Evolutionary conservation across 1,139 yeast species (phyloP), one percentile per base, ranked within the genome.

Genomic region (Pichia sp.): DNA sequence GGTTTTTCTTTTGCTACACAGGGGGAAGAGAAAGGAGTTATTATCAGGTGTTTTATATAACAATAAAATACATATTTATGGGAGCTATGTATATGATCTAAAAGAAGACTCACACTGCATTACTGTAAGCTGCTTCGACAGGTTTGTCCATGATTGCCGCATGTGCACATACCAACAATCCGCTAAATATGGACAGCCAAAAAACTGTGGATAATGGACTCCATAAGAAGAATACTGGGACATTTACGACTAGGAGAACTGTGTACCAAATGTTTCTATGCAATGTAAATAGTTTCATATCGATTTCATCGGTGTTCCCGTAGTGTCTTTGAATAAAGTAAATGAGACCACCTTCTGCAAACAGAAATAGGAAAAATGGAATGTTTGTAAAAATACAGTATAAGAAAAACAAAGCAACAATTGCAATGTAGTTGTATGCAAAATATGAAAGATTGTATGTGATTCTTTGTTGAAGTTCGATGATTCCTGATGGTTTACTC

Each of bases 81-180:
- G n/a, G n/a, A n/a, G n/a, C n/a, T n/a, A n/a, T n/a, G n/a, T n/a
- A n/a, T n/a, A n/a, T n/a, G n/a, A n/a, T n/a, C n/a, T n/a, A n/a
- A n/a, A n/a, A n/a, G n/a, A n/a, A 28, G 16, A 15, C 33, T 57
- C 60, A 76, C 31, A 76, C 82, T 35, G 52, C 52, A 59, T 86
- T 96, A 59, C 88, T 94, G 59, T 89, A 91, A 21, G 91, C 91
- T 35, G 93, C 81, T 66, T 91, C 97, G 51, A 89, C 83, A 19
- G 98, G 98, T 68, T 89, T 91, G 61, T 91, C 97, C 80, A 91
- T 74, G 50, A 91, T 71, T 4, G 91, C 68, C 41, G 97, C 97
- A 64, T 91, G 99, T 8, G 89, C 75, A 38, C 87, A 68, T 38
- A 91, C 86, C 28, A 82, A 64, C 38, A 83, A 82, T 29, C 82